Conservation (phyloP, 768 basidiomycete species). For the Lentinus brumalis region DNA sequence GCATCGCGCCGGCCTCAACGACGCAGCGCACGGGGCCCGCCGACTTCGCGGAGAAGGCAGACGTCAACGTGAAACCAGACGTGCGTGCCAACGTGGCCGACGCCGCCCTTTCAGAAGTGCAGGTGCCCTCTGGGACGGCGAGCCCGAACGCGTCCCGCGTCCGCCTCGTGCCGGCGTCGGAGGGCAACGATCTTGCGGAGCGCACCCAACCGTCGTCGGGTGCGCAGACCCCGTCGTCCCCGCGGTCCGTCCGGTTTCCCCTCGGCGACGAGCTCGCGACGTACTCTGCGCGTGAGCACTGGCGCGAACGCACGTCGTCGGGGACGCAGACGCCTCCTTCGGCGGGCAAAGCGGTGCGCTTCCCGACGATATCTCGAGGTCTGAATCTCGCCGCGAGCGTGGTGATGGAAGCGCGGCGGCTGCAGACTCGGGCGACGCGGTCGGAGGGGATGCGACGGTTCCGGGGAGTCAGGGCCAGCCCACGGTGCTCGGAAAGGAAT, state of each 20-base stretch:
- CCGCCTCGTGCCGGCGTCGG: neutral
- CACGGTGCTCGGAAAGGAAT: conserved; percentile 23
- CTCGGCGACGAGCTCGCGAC: neutral
- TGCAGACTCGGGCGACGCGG: neutral
- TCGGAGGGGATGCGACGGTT: neutral
- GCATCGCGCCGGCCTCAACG: neutral
- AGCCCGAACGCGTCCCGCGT: neutral
- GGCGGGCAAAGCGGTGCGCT: conserved; percentile 10
- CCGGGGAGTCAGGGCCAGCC: neutral
- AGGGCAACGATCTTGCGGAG: neutral
- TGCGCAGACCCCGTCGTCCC: neutral
- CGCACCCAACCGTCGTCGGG: neutral
- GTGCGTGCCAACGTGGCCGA: neutral
- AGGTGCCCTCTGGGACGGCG: neutral
- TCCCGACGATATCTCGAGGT: neutral
- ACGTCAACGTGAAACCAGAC: conserved; percentile 14
- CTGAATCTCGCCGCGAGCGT: neutral
- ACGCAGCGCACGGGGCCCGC: neutral
- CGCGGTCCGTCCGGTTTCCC: conserved; percentile 4
- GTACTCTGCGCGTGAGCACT: neutral
- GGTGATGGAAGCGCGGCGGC: neutral
- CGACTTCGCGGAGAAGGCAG: neutral
- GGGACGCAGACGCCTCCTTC: conserved; percentile 1
- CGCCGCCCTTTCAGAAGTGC: neutral
- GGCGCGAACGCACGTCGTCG: neutral